Base-by-base conservation (phyloP, 2,329 filamentous ascomycete genomes). In the Verticillium isaacii region DNA sequence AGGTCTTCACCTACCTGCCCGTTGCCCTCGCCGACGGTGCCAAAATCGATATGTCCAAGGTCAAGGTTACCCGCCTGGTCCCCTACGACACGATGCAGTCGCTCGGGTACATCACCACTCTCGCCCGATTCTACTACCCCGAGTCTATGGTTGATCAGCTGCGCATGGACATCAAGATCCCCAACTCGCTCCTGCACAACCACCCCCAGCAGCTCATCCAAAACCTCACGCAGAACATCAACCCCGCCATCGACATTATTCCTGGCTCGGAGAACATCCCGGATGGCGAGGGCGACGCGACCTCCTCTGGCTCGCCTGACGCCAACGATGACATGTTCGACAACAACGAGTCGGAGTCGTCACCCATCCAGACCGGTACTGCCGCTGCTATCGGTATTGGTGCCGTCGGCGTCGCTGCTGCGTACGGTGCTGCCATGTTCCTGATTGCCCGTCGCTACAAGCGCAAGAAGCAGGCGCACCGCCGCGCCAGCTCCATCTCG, bases 401-500 rank as follows among this genome's bases (percentile, higher is more conserved):
- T 69, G 89, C 91, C 32, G 86, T 93, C 36, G 85, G 85, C 54
- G 88, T 93, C 70, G 92, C 91, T 52, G 90, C 89, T 58, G 88
- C 92, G n/a, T 97, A 97, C 68, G 93, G 93, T 71, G 91, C 90
- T 14, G 93, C 92, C 74, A 97, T 97, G 93, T 94, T 97, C 80
- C 88, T 95, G 70, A 87, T 97, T 67, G 93, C 93, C 58, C 89
- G 93, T 64, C 86, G 93, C 63, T 97, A 97, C 84, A 92, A 93
- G 82, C 89, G 90, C 79, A 92, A 90, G 83, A 89, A 87, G 77
- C 85, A 90, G 73, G 80, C 86, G 58, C 91, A 96, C 78, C 85
- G 88, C 70, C 90, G 92, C 63, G 82, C 89, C 59, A 92, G 87
- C 82, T 96, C 92, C 56, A 78, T 94, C 64, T 83, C 82, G 57